Conservation (phyloP, 2,329 filamentous ascomycete species). For the Clonostachys rhizophaga region DNA sequence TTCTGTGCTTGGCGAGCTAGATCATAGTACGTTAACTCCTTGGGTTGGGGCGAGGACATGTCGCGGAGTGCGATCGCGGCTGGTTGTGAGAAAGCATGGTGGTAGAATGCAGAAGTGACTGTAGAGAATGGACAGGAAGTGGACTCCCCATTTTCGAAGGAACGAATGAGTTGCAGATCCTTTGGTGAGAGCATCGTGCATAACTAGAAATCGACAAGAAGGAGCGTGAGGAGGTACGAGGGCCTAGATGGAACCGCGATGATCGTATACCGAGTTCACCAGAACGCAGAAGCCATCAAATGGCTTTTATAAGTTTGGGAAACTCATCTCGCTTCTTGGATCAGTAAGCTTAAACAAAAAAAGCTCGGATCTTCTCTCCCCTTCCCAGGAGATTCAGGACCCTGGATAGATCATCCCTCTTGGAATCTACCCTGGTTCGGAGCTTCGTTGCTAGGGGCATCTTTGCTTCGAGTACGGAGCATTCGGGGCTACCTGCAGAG, state of each 20-base stretch:
- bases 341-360: not conserved
- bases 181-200: constrained; percentile 1
- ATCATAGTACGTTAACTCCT: constrained; percentile 36
- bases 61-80: constrained; percentile 30
- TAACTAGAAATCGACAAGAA: not conserved
- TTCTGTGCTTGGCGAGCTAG: constrained; percentile 34
- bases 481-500: too few relatives aligned
- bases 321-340: not conserved
- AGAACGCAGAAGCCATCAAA: too few relatives aligned
- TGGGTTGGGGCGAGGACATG: constrained; percentile 16
- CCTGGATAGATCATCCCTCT: not conserved
- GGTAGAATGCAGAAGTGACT: constrained; percentile 29
- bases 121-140: constrained; percentile 25
- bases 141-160: constrained; percentile 2
- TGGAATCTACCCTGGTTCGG: not conserved
- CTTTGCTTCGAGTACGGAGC: too few relatives aligned
- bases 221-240: not conserved
- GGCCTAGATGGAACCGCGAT: not conserved
- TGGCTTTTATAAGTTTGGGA: too few relatives aligned
- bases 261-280: too few relatives aligned
- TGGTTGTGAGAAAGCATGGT: constrained; percentile 27
- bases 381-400: not conserved
- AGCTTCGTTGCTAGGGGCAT: not conserved
- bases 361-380: not conserved
- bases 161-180: constrained; percentile 2